Conservation (phyloP, 345 rosid genomes). For the Ceriops decandra region DNA sequence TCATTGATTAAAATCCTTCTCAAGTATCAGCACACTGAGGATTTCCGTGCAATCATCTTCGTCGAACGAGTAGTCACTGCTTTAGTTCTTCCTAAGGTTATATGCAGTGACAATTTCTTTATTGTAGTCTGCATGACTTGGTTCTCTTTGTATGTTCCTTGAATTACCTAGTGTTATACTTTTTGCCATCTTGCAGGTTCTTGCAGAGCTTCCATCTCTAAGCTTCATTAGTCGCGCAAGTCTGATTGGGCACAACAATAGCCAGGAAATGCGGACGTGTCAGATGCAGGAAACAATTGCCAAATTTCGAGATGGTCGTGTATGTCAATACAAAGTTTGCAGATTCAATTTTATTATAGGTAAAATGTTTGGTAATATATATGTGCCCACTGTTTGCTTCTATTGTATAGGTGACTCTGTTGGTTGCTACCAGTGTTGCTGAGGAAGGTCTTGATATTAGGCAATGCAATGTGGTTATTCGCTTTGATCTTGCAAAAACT, state of each 20-base stretch:
- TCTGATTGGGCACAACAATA: conserved; percentile 94
- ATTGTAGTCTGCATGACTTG: background rate
- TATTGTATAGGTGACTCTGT: conserved; percentile 64
- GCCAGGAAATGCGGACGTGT: conserved; percentile 88
- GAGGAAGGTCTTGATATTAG: conserved; percentile 99
- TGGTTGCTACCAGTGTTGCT: conserved; percentile 98
- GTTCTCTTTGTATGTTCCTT: conserved; percentile 7
- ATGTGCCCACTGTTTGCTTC: conserved; percentile 16
- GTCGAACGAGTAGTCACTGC: conserved; percentile 98
- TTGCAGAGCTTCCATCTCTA: conserved; percentile 88
- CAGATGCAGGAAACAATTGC: conserved; percentile 96
- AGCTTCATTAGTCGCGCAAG: conserved; percentile 83
- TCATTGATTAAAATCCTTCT: conserved; percentile 81
- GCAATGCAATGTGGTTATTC: conserved; percentile 97
- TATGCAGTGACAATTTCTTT: conserved; percentile 8
- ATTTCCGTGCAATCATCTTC: conserved; percentile 97
- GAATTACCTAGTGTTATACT: background rate
- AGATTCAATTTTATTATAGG: background rate
- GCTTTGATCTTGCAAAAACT: conserved; percentile 99
- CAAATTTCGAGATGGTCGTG: conserved; percentile 94
- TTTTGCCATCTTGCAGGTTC: conserved; percentile 52
- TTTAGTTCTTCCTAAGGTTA: conserved; percentile 97
- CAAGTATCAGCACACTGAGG: conserved; percentile 77
- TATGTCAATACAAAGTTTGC: conserved; percentile 34
- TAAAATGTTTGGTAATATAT: conserved; percentile 13